These are phyloP conservation scores for Pyracantha coccinea DNA, from an alignment of 331 rosid genomes.

Conservation along the genomic window DNA sequence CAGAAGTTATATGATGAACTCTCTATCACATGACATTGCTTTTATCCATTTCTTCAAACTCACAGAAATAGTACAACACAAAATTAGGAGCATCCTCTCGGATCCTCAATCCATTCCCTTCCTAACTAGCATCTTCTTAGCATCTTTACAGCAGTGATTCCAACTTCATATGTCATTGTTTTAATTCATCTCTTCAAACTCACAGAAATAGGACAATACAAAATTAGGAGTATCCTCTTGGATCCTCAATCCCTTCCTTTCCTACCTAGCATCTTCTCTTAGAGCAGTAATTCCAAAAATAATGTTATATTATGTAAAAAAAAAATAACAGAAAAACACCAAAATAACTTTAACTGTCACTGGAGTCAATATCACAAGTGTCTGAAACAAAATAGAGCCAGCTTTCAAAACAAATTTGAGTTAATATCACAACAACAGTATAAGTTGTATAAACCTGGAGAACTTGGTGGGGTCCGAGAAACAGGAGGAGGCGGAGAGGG, in stretches of 20 bases:
- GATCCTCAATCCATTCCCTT: background rate
- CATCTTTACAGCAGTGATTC: background rate
- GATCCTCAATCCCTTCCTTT: background rate
- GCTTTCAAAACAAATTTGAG: background rate
- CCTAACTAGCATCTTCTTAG: background rate
- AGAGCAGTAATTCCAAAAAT: background rate
- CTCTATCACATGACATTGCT: background rate
- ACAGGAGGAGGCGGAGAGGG: slow-evolving; percentile 15
- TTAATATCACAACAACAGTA: background rate
- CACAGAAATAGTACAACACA: background rate
- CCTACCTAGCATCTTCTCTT: background rate
- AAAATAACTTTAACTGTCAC: background rate
- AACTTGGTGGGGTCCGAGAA: slow-evolving; percentile 3
- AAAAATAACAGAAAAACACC: background rate
- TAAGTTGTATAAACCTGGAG: slow-evolving; percentile 37
- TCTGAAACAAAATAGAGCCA: background rate
- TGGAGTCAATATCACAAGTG: background rate
- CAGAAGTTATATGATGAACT: background rate
- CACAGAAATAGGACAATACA: background rate
- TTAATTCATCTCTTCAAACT: too few species aligned
- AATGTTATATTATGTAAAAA: background rate
- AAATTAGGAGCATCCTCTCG: background rate
- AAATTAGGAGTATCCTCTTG: background rate
- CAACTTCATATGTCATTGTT: background rate
- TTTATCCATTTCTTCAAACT: background rate